Evolutionary conservation across 371 early-diverging fungal genomes (phyloP).

Genomic region (Phascolomyces articulosus): DNA sequence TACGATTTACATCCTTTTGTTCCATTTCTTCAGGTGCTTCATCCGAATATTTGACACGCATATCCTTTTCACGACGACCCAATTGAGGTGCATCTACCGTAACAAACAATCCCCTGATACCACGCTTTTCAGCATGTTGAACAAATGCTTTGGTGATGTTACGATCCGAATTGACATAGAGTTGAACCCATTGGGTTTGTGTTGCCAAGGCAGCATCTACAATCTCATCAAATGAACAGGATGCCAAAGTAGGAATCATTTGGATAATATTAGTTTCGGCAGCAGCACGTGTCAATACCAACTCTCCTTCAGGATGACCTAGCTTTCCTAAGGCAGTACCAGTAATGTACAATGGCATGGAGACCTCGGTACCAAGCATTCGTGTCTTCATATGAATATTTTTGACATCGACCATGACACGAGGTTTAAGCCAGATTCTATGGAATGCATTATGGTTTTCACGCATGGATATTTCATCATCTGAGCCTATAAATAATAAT

Average conservation of each 20-base stretch:
- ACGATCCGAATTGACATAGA: constrained; percentile 89
- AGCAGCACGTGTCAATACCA: constrained; percentile 68
- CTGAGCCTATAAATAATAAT: constrained; percentile 65
- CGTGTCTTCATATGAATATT: constrained; percentile 63
- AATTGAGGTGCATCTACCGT: constrained; percentile 94
- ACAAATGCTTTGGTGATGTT: constrained; percentile 73
- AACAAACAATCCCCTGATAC: constrained; percentile 84
- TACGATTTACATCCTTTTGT: constrained; percentile 29
- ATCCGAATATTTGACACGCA: constrained; percentile 69
- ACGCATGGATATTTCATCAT: constrained; percentile 82
- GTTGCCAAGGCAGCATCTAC: constrained; percentile 44
- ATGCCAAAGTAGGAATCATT: constrained; percentile 79
- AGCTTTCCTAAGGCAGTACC: constrained; percentile 75
- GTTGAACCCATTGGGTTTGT: constrained; percentile 80
- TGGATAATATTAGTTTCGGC: constrained; percentile 51
- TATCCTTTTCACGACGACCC: constrained; percentile 90
- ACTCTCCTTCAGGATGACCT: constrained; percentile 80
- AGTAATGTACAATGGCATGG: constrained; percentile 58
- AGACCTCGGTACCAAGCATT: constrained; percentile 62
- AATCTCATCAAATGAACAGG: constrained; percentile 71
- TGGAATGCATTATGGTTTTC: constrained; percentile 82
- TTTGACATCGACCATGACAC: constrained; percentile 77
- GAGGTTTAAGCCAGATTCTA: constrained; percentile 77
- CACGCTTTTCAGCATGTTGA: constrained; percentile 78
- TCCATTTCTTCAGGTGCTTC: constrained; percentile 38